Evolutionary conservation across 2,329 filamentous ascomycete species (phyloP).

Genomic region (Biscogniauxia marginata): DNA sequence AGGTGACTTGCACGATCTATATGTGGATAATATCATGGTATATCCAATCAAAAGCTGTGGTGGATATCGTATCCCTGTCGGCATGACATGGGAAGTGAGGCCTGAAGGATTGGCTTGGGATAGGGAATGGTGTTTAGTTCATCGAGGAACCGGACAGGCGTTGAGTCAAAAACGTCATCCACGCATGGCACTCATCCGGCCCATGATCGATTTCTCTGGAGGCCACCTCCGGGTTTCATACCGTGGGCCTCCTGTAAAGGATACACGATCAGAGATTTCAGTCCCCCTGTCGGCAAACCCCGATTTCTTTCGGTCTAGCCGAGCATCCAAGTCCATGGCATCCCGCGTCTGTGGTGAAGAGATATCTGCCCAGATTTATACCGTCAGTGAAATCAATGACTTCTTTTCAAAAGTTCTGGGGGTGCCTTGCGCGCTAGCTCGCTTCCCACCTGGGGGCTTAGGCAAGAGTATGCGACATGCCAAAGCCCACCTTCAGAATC

Average conservation of each 20-base stretch:
- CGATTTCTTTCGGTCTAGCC: constrained; percentile 45
- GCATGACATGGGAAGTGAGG: constrained; percentile 70
- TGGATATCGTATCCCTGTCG: constrained; percentile 67
- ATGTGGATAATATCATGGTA: constrained; percentile 66
- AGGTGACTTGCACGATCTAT: constrained; percentile 33
- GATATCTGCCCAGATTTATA: constrained; percentile 70
- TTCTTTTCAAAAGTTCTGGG: constrained; percentile 79
- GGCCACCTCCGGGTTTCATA: constrained; percentile 65
- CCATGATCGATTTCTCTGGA: constrained; percentile 66
- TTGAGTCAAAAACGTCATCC: constrained; percentile 88
- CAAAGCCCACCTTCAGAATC: constrained; percentile 66
- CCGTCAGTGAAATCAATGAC: constrained; percentile 59
- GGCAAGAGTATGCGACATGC: constrained; percentile 63
- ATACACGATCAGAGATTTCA: constrained; percentile 39
- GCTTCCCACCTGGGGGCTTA: constrained; percentile 70
- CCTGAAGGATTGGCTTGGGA: constrained; percentile 90
- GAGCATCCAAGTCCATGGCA: constrained; percentile 41
- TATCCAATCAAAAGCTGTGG: constrained; percentile 96
- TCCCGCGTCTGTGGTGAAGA: constrained; percentile 83
- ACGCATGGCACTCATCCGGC: constrained; percentile 80
- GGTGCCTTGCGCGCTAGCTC: constrained; percentile 78
- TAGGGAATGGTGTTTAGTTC: constrained; percentile 92
- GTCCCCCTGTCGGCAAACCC: constrained; percentile 70
- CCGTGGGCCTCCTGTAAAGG: constrained; percentile 31
- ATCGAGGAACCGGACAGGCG: constrained; percentile 78